Base-by-base conservation (phyloP, 148 eudicot genomes). In the Fagopyrum homotropicum region DNA sequence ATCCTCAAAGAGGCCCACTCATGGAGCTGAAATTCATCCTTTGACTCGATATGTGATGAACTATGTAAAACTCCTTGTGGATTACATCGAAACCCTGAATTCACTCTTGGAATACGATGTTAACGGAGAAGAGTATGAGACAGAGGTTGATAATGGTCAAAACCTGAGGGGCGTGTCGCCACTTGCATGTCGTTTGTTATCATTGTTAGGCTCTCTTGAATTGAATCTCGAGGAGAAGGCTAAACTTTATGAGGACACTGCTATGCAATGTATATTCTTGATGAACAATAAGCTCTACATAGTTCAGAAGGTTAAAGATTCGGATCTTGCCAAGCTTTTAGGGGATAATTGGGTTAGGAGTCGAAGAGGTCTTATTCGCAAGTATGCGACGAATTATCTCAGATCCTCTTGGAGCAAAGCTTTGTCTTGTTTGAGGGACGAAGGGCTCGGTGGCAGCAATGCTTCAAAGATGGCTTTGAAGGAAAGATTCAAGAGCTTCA, bases 261-360 rank as follows among this genome's bases (percentile, higher is more conserved):
- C 89, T 29, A 77, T 96, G 88, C 91, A 87, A 44, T 89, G 76
- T 72, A 80, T 96, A 54, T 96, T 96, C 82, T 74, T 92, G 54
- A 90, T 96, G 99, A 96, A 90, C 82, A 96, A 96, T 73, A 84
- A 84, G 72, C 98, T 83, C 11, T 96, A 96, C 74, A 81, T 92
- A 63, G 89, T 96, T 66, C 90, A 90, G 75, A 96, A 96, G 54
- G 98, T 96, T 57, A 96, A 89, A 72, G 98, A 87, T 35, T 90
- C 98, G 0, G 98, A 96, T 82, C 84, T 96, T 45, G 82, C 90
- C 15, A 88, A 85, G 75, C 88, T 92, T 75, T 80, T 92, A 75
- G 99, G 99, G 19, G 98, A 96, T 79, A 79, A 90, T 10, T 96
- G 94, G 94, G 83, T 96, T 9, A 85, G 86, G 64, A 90, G 87